phyloP scores from a whole-genome alignment of 2,329 filamentous ascomycete species.

The Scedosporium apiospermum region DNA sequence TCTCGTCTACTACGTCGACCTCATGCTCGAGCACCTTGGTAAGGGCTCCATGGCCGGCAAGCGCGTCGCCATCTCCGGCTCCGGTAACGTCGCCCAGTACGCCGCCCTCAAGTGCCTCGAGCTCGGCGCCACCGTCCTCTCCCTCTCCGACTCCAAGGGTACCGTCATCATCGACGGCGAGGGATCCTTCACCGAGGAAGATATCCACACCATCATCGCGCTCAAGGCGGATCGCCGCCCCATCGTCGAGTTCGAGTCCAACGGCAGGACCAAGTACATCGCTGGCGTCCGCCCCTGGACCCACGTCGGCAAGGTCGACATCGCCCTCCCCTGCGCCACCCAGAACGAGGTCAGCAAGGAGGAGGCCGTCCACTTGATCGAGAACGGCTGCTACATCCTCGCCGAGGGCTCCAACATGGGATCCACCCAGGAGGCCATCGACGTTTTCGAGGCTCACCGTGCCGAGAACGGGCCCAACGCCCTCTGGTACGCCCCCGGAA shows the following conservation, averaged over 20 bases:
- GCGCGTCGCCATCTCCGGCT: conserved; percentile 90
- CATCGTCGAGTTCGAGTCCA: conserved; percentile 61
- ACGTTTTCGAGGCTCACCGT: conserved; percentile 76
- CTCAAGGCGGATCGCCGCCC: conserved; percentile 84
- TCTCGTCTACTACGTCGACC: conserved; percentile 89
- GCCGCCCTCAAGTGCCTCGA: conserved; percentile 94
- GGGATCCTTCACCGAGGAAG: conserved; percentile 65
- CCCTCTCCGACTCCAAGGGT: conserved; percentile 88
- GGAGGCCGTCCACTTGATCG: conserved; percentile 76
- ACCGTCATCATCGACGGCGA: conserved; percentile 65
- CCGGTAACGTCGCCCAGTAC: conserved; percentile 96
- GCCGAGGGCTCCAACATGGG: conserved; percentile 99
- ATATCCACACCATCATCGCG: conserved; percentile 67
- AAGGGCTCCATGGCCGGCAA: conserved; percentile 82
- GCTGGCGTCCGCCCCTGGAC: conserved; percentile 83
- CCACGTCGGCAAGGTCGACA: conserved; percentile 80
- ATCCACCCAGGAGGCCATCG: conserved; percentile 90
- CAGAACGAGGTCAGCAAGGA: conserved; percentile 95
- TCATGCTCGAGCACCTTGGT: conserved; percentile 91
- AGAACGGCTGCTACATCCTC: conserved; percentile 70
- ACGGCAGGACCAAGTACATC: conserved; percentile 72
- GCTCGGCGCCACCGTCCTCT: conserved; percentile 86
- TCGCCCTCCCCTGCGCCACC: conserved; percentile 86
- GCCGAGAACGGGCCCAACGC: conserved; percentile 57
- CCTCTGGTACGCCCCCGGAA: conserved; percentile 94